phyloP scores from a whole-genome alignment of 1,284 basidiomycete species.

The Trichosporon faecale region DNA sequence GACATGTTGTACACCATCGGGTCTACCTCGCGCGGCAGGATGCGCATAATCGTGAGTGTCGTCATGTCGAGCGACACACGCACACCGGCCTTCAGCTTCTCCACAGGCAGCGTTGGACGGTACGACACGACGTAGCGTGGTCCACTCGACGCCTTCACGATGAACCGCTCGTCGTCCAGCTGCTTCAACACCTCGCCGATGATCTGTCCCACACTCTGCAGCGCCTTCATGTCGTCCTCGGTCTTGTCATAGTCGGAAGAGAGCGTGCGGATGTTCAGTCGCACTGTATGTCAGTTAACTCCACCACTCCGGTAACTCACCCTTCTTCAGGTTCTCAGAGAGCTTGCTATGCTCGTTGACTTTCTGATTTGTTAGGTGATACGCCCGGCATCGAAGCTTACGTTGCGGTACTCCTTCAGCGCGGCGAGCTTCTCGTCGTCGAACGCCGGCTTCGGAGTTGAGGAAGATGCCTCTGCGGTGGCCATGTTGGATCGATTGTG shows the following conservation, averaged over 20 bases:
- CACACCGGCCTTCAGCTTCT: slow-evolving; percentile 89
- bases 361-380: slow-evolving; percentile 61
- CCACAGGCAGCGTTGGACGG: slow-evolving; percentile 83
- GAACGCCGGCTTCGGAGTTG: slow-evolving; percentile 33
- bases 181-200: slow-evolving; percentile 99
- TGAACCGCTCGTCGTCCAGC: slow-evolving; percentile 96
- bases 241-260: slow-evolving; percentile 91
- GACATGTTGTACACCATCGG: slow-evolving; percentile 99
- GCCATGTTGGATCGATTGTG: slow-evolving; percentile 15
- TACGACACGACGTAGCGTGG: slow-evolving; percentile 99
- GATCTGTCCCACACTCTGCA: slow-evolving; percentile 98
- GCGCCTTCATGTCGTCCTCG: slow-evolving; percentile 98
- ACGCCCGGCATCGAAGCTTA: slow-evolving; percentile 23
- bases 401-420: slow-evolving; percentile 51
- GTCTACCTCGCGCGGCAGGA: slow-evolving; percentile 95
- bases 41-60: slow-evolving; percentile 97
- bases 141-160: slow-evolving; percentile 97
- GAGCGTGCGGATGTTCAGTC: slow-evolving; percentile 67
- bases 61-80: slow-evolving; percentile 99
- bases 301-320: slow-evolving; percentile 57
- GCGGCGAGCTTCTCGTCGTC: slow-evolving; percentile 51
- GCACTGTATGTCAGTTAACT: slow-evolving; percentile 32
- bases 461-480: slow-evolving; percentile 32
- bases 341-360: slow-evolving; percentile 79
- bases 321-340: slow-evolving; percentile 78